Evolutionary conservation across 2,329 filamentous ascomycete genomes (phyloP).

Genomic region (Neonectria ditissima): DNA sequence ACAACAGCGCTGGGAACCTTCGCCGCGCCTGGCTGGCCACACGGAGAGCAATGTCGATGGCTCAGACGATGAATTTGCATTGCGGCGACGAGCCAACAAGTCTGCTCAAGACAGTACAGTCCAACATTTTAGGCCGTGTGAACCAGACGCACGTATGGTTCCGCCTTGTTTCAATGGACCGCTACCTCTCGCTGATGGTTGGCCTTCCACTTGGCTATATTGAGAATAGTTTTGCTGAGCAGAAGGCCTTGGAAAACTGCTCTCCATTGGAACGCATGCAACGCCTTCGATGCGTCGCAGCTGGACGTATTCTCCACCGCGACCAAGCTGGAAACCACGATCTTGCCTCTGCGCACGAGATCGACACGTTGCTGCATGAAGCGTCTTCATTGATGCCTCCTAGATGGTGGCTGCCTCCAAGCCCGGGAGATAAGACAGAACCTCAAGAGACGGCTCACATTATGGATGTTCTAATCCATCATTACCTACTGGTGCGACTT

Average conservation of each 20-base stretch:
- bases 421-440: slow-evolving; percentile 20
- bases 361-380: slow-evolving; percentile 60
- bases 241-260: slow-evolving; percentile 46
- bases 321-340: slow-evolving; percentile 48
- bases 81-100: not conserved
- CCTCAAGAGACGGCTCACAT: slow-evolving; percentile 47
- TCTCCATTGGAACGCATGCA: slow-evolving; percentile 58
- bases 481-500: slow-evolving; percentile 62
- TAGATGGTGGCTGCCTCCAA: slow-evolving; percentile 10
- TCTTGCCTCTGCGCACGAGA: slow-evolving; percentile 51
- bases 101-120: not conserved
- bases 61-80: slow-evolving; percentile 53
- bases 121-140: slow-evolving; percentile 23
- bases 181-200: slow-evolving; percentile 61
- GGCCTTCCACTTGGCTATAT: slow-evolving; percentile 57
- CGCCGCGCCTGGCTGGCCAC: slow-evolving; percentile 63
- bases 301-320: slow-evolving; percentile 59
- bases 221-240: slow-evolving; percentile 52
- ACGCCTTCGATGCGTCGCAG: slow-evolving; percentile 55
- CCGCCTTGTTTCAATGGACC: slow-evolving; percentile 58
- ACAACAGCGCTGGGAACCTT: slow-evolving; percentile 63
- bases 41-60: slow-evolving; percentile 61
- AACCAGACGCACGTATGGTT: slow-evolving; percentile 58
- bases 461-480: slow-evolving; percentile 63
- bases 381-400: slow-evolving; percentile 49